phyloP scores from a whole-genome alignment of 2,329 filamentous ascomycete genomes.

The Scleromitrula shiraiana region DNA sequence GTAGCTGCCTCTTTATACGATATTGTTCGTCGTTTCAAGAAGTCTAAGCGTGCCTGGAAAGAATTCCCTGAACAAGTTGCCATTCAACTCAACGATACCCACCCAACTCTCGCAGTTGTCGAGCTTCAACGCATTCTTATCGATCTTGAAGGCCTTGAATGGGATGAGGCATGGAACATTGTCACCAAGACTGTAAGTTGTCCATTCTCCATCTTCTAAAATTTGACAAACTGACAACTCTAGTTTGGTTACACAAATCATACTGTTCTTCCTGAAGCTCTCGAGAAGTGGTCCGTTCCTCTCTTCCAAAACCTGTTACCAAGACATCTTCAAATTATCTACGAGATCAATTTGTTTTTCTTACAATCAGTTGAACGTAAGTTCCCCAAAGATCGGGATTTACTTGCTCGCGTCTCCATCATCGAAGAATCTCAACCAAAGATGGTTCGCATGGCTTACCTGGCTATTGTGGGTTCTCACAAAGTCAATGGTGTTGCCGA shows the following conservation, averaged over 20 bases:
- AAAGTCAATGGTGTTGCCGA: slow-evolving; percentile 99
- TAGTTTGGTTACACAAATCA: slow-evolving; percentile 95
- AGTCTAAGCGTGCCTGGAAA: slow-evolving; percentile 81
- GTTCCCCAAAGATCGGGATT: slow-evolving; percentile 82
- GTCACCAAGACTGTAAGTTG: slow-evolving; percentile 56
- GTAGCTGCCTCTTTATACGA: slow-evolving; percentile 93
- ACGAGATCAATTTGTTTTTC: slow-evolving; percentile 95
- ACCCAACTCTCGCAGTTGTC: slow-evolving; percentile 91
- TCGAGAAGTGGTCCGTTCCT: slow-evolving; percentile 97
- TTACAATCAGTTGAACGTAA: slow-evolving; percentile 81
- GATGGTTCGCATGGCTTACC: slow-evolving; percentile 95
- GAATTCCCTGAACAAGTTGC: slow-evolving; percentile 93
- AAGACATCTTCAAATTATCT: slow-evolving; percentile 93
- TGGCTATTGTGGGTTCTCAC: slow-evolving; percentile 94
- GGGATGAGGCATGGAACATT: slow-evolving; percentile 86
- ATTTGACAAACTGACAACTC: slow-evolving; percentile 1
- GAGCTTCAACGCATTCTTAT: slow-evolving; percentile 89
- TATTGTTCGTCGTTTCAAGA: slow-evolving; percentile 97
- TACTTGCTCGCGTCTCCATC: slow-evolving; percentile 83
- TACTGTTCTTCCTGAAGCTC: slow-evolving; percentile 89
- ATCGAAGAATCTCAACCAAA: slow-evolving; percentile 96
- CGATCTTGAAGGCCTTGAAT: slow-evolving; percentile 83
- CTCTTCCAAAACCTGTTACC: slow-evolving; percentile 88
- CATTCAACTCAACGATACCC: slow-evolving; percentile 96
- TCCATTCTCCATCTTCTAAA: neutral